Conservation (phyloP, 371 early-diverging fungal species). For the Mucor mucedo region DNA sequence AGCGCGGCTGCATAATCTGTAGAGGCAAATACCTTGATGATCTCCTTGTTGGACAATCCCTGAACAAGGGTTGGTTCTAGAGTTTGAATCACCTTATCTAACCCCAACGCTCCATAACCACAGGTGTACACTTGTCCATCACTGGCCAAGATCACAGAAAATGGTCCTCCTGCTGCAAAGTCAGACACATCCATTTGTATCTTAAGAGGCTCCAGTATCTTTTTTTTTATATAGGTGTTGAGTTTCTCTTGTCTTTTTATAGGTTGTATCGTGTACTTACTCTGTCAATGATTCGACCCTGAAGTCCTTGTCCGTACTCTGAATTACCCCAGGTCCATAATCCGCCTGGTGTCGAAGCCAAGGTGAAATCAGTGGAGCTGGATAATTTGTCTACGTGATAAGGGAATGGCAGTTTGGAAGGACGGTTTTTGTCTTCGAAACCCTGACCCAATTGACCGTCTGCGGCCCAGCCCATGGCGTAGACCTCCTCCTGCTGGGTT, state of each 20-base stretch:
- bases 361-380: constrained; percentile 74
- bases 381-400: constrained; percentile 57
- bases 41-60: constrained; percentile 26
- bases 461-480: constrained; percentile 84
- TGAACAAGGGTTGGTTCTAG: constrained; percentile 48
- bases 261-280: constrained; percentile 35
- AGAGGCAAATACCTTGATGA: constrained; percentile 55
- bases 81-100: constrained; percentile 55
- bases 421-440: constrained; percentile 49
- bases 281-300: constrained; percentile 71
- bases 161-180: constrained; percentile 79
- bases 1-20: constrained; percentile 69
- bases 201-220: constrained; percentile 67
- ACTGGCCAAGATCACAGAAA: constrained; percentile 65
- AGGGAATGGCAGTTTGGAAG: constrained; percentile 48
- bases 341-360: constrained; percentile 65
- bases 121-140: constrained; percentile 69
- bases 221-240: neutral
- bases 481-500: constrained; percentile 56
- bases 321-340: constrained; percentile 85
- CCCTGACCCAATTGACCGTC: constrained; percentile 83
- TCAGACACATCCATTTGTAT: constrained; percentile 50
- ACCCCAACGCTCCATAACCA: constrained; percentile 78
- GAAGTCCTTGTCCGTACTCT: constrained; percentile 83
- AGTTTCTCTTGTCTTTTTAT: neutral